Evolutionary conservation across 371 early-diverging fungal genomes (phyloP).

Genomic region (Actinomortierella ambigua): DNA sequence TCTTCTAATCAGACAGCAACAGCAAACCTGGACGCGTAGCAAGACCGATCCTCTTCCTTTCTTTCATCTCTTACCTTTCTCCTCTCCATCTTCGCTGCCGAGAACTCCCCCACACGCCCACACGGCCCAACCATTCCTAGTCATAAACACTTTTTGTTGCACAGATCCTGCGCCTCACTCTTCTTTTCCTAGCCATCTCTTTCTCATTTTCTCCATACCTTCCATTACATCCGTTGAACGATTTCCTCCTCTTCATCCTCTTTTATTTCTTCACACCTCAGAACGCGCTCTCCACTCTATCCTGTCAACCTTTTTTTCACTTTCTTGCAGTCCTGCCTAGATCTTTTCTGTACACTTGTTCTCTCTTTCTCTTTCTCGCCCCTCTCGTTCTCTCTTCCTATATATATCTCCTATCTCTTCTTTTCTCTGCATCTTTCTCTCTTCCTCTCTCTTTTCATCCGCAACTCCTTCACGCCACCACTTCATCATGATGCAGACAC

Average conservation of each 20-base stretch:
- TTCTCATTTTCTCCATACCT: not conserved
- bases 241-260: not conserved
- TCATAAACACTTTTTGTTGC: not conserved
- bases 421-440: not conserved
- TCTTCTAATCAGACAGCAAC: not conserved
- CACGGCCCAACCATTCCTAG: slow-evolving; percentile 20
- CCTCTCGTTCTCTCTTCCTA: not conserved
- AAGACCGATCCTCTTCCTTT: not conserved
- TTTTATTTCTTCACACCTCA: not conserved
- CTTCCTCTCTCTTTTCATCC: not conserved
- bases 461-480: not conserved
- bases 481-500: slow-evolving; percentile 11
- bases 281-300: too few species aligned
- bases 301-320: too few species aligned
- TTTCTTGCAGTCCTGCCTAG: too few species aligned
- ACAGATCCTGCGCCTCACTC: not conserved
- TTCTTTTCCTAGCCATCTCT: not conserved
- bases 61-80: not conserved
- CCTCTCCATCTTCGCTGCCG: not conserved
- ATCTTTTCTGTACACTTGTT: not conserved
- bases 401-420: not conserved
- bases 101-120: slow-evolving; percentile 43
- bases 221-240: not conserved
- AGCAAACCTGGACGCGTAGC: not conserved
- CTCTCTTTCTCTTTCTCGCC: not conserved